Base-by-base conservation (phyloP, 1,284 basidiomycete genomes). In the Fomitopsis pinicola region DNA sequence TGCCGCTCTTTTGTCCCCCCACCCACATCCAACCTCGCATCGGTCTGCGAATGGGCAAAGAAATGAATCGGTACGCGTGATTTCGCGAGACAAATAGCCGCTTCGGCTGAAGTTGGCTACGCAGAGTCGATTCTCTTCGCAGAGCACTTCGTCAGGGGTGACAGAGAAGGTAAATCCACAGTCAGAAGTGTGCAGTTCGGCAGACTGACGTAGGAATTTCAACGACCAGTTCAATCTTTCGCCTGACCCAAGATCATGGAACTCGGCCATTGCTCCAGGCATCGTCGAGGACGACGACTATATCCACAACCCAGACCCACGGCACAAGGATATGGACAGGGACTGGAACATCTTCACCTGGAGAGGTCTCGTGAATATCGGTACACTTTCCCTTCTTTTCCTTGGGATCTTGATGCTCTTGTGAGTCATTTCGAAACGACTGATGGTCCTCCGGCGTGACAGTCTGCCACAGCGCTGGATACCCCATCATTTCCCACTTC, bases 301-400 rank as follows among this genome's bases (percentile, higher is more conserved):
- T 63, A 82, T 92, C 44, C 90, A 92, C 74, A 90, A 89, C 67
- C 88, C 89, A 3, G 88, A 91, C 72, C 90, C 92, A 3, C 82
- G 83, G 45, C 80, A 89, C 53, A 91, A 93, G 72, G 76, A 82
- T 65, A 76, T 78, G 59, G 89, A 91, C 70, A 73, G 75, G 57
- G 83, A 84, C 42, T 84, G 87, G 5, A 80, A 80, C 61, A 78
- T 94, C 42, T 87, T 94, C 72, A 94, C 92, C 15, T 73, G 74
- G 53, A 82, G 93, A 72, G 92, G 92, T 45, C 64, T 94, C 7
- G 75, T 81, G 50, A 95, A 95, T 73, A 76, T 95, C 1, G 92
- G 92, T 15, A 94, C 91, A 73, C 75, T 95, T 26, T 67, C 86
- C 28, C 57, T 95, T 38, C 80, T 95, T 5, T 76, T 80, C 44